Base-by-base conservation (phyloP, 1,284 basidiomycete genomes). In the Pisolithus thermaeus region DNA sequence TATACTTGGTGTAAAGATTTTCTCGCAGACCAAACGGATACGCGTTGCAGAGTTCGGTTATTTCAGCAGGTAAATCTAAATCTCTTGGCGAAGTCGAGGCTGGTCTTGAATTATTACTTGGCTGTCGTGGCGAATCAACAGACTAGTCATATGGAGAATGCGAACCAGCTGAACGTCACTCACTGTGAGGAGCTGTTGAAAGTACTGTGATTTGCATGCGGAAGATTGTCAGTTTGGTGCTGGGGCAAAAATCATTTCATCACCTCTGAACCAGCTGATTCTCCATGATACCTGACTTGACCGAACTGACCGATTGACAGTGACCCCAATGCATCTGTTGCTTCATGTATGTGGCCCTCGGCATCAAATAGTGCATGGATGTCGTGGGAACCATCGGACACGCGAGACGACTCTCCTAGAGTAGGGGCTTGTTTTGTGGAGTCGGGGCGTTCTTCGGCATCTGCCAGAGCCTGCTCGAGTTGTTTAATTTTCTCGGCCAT, bases 401-500 rank as follows among this genome's bases (percentile, higher is more conserved):
- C 41, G 16, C 47, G 27, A 25, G 49, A 40, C 30, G 54, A 20
- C 38, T 43, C 37, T 32, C 35, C 47, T 28, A 62, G 51, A 28
- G 57, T 46, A 38, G 55, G 52, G 41, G 52, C 54, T 36, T 55
- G 44, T 16, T 50, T 28, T 35, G 51, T 50, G 43, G 64, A 57
- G 39, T 73, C 69, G 7, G 28, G 36, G 8, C 44, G 7, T 27
- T 27, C 55, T 36, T 58, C 61, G 32, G 57, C 51, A 49, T 73
- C 63, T 6, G 68, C 67, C 3, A 87, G 62, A 2, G 80, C 77
- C 1, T 69, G 63, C 52, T 83, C 76, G 5, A 90, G 72, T 56
- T 85, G 82, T 32, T 75, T 73, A 37, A 84, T 76, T 11, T 78
- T 70, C 36, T 75, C 69, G 0, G 66, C 68, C 55, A 77, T 64